Evolutionary conservation across 768 basidiomycete species (phyloP), one percentile per base, ranked within the genome.

Genomic region (Collybiopsis luxurians): DNA sequence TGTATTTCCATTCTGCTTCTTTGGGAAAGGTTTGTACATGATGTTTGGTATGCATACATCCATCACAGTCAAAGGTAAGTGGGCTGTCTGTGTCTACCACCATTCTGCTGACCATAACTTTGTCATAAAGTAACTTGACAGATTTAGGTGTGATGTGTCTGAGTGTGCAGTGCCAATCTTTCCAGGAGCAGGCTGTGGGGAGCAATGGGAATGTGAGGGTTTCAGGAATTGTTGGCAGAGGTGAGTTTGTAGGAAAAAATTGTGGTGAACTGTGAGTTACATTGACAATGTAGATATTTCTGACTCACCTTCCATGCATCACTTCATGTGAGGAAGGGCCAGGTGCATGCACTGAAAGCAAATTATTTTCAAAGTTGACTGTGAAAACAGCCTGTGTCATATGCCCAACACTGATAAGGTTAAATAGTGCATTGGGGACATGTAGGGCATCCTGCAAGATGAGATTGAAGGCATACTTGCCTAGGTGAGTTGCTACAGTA

Each of bases 341-440:
- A 43, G 46, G 12, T 15, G 34, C 38, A 59, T 46, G 53, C 36
- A 61, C 60, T 47, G 56, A 57, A 56, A 64, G 56, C 55, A 48
- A 28, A 46, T 53, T 17, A 38, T 58, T 24, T 31, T 56, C 24
- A 55, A 64, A 52, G 31, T 59, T n/a, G 30, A 58, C 40, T 30
- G 51, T 34, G 24, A 36, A 53, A 27, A 55, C 53, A 12, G 50
- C 43, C 28, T 50, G 31, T 45, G 51, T 27, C 55, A 66, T 59
- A 38, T 58, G 45, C 28, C 61, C 63, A 24, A 60, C 58, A n/a
- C 39, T 46, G 34, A 56, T 56, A 23, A 57, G 42, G 38, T 50
- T 61, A 43, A 59, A 52, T n/a, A 56, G 48, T 28, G 60, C 55
- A 13, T 57, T 49, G 13, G 56, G 56, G 26, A 58, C 59, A 56